Evolutionary conservation across 2,329 filamentous ascomycete genomes (phyloP), one percentile per base, ranked within the genome.

Genomic region (Ilyonectria robusta): DNA sequence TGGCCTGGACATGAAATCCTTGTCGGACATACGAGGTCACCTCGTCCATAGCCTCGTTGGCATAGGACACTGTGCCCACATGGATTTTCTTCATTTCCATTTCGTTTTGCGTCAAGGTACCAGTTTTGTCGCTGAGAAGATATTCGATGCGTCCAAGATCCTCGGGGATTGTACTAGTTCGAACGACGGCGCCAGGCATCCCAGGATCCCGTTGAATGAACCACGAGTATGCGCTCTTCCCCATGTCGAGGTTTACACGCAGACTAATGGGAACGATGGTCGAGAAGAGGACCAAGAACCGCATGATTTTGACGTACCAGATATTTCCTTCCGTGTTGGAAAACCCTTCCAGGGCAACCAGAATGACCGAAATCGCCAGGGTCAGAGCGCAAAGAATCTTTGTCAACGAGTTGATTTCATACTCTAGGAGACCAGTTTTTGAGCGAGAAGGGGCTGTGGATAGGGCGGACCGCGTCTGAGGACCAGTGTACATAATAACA

Each of bases 31-130:
- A 98, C 0, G 93, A 88, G 13, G 90, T 85, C 13, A 99, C 96
- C 82, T 99, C 97, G 73, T 98, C 96, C 96, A 99, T 99, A 10
- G 96, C 95, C 78, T 99, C 96, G 74, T 97, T 97, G 37, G 95
- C 96, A 77, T 99, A 99, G 1, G 95, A 98, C 1, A 98, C 96
- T 10, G 96, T 99, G 10, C 97, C 96, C 59, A 99, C 94, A 76
- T 99, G 97, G 6, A 99, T 95, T 82, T 99, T 99, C 79, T 97
- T 97, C 87, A 99, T 92, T 77, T 98, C 95, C 95, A 98, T 98
- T 77, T 97, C 94, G 76, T 99, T 99, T 74, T 98, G 94, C 0
- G 96, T 99, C 66, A 99, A 81, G 2, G 96, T 99, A n/a, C 96
- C 96, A 1, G 96, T 99, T 81, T 99, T 99, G 81, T 99, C 96